Evolutionary conservation across 2,329 filamentous ascomycete species (phyloP).

Genomic region (Calonectria pseudoreteaudii): DNA sequence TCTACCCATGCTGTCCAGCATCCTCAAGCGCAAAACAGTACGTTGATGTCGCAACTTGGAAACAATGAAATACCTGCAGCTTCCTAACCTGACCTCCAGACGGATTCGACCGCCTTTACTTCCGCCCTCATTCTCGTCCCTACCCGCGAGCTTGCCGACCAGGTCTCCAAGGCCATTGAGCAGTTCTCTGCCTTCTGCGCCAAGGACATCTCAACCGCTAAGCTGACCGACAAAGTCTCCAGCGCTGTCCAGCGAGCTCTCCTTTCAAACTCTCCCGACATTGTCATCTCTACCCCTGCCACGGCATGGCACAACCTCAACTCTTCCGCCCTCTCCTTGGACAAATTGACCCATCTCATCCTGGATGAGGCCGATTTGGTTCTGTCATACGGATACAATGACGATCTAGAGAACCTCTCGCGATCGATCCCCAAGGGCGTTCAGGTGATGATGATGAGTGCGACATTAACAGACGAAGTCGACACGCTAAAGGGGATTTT

Average conservation of each 20-base stretch:
- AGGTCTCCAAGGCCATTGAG: conserved; percentile 84
- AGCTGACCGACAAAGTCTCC: conserved; percentile 90
- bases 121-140: conserved; percentile 92
- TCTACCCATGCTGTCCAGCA: conserved; percentile 86
- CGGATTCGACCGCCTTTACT: conserved; percentile 65
- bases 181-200: conserved; percentile 85
- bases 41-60: conserved; percentile 26
- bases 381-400: conserved; percentile 92
- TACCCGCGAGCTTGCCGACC: conserved; percentile 92
- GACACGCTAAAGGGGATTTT: conserved; percentile 88
- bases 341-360: conserved; percentile 80
- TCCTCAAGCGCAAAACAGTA: conserved; percentile 82
- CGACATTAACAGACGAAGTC: conserved; percentile 89
- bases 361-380: conserved; percentile 96
- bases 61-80: not conserved
- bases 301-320: conserved; percentile 83
- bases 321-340: conserved; percentile 71
- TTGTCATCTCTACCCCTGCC: conserved; percentile 92
- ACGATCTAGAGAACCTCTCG: conserved; percentile 85
- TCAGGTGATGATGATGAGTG: conserved; percentile 94
- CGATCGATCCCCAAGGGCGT: conserved; percentile 84
- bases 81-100: conserved; percentile 48
- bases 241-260: conserved; percentile 89
- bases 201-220: conserved; percentile 84
- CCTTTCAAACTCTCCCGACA: conserved; percentile 86